A percentile compares a stretch with the other conserved stretches of the same genome.
Conservation (phyloP, 257 asterid genomes). For the Penstemon barbatus region DNA sequence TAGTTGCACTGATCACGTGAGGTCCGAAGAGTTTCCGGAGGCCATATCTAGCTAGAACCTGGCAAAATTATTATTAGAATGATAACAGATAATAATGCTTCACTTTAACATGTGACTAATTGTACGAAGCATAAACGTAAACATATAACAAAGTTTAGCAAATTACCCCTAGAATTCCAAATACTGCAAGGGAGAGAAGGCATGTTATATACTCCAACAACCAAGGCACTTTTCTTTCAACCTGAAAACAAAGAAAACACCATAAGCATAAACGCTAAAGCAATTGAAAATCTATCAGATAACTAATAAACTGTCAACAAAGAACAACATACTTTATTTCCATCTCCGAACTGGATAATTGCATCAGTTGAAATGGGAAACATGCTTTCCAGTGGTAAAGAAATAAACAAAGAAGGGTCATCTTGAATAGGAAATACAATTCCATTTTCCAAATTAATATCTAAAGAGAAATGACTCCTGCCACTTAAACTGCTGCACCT, state of each 20-base stretch:
- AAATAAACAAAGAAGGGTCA: slow-evolving; percentile 19
- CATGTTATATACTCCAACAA: slow-evolving; percentile 49
- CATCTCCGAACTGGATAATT: slow-evolving; percentile 33
- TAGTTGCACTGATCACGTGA: slow-evolving; percentile 64
- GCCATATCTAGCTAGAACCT: slow-evolving; percentile 68
- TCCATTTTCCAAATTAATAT: slow-evolving; percentile 39
- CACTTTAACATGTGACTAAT: background rate
- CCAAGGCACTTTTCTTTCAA: slow-evolving; percentile 43
- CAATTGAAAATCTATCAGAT: background rate
- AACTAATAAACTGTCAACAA: background rate
- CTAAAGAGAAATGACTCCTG: slow-evolving; percentile 45
- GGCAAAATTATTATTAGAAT: slow-evolving; percentile 15
- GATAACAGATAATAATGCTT: background rate
- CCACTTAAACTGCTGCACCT: slow-evolving; percentile 50
- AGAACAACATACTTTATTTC: slow-evolving; percentile 41
- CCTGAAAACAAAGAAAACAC: slow-evolving; percentile 39
- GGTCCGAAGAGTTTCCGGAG: slow-evolving; percentile 86
- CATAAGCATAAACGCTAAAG: background rate
- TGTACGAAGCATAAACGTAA: no score
- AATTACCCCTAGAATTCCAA: slow-evolving; percentile 73
- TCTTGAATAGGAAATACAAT: slow-evolving; percentile 51
- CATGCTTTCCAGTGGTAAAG: slow-evolving; percentile 25
- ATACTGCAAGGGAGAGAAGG: slow-evolving; percentile 63
- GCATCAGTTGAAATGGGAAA: slow-evolving; percentile 35
- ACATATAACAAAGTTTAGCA: slow-evolving; percentile 10